A percentile compares a stretch with the other conserved stretches of the same genome.
Conservation (phyloP, 108 stramenopile species). For the Cyclotella sp. region DNA sequence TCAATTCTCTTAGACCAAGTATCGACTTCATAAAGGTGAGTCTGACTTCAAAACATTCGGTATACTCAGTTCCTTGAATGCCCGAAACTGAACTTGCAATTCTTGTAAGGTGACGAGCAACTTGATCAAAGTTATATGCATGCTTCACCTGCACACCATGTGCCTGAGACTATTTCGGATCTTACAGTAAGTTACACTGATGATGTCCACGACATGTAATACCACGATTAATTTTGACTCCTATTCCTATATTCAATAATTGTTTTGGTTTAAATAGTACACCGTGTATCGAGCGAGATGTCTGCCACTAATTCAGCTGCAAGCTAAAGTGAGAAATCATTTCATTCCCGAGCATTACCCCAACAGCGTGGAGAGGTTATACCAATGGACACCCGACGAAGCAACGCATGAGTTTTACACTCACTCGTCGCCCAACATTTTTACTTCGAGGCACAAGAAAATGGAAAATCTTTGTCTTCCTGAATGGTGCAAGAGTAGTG, state of each 20-base stretch:
- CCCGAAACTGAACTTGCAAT: background rate
- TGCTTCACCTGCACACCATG: conserved; percentile 66
- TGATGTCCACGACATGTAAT: background rate
- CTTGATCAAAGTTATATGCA: conserved; percentile 68
- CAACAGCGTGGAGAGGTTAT: conserved; percentile 55
- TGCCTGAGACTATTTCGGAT: conserved; percentile 73
- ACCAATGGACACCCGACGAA: conserved; percentile 81
- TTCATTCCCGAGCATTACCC: conserved; percentile 81
- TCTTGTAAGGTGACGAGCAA: conserved; percentile 68
- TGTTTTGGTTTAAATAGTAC: conserved; percentile 13
- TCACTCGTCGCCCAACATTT: conserved; percentile 53
- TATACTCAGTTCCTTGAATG: background rate
- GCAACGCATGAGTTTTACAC: conserved; percentile 75
- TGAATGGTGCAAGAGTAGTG: conserved; percentile 42
- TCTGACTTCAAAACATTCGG: background rate
- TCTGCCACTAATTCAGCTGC: conserved; percentile 51
- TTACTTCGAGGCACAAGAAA: conserved; percentile 47
- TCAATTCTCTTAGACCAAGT: conserved; percentile 47
- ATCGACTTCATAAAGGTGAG: conserved; percentile 56
- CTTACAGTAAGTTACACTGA: conserved; percentile 45
- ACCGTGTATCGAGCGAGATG: conserved; percentile 67
- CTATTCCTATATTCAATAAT: background rate
- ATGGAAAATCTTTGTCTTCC: conserved; percentile 49
- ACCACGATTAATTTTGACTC: background rate
- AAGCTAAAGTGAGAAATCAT: conserved; percentile 56